phyloP scores from a whole-genome alignment of 2,329 filamentous ascomycete species.

The Arthrobotrys conoides region DNA sequence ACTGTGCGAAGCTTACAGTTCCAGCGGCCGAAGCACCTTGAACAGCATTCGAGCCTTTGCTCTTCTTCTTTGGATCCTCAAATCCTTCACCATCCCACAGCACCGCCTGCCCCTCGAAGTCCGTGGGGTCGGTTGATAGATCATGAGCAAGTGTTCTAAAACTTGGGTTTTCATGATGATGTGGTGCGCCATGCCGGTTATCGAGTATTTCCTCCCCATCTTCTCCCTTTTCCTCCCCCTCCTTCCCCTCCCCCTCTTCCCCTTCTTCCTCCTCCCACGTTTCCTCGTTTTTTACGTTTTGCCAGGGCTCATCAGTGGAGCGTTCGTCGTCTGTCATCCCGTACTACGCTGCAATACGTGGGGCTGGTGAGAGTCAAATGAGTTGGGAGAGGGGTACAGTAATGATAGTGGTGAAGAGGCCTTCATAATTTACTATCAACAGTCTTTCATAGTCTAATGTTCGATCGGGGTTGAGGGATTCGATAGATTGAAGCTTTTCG shows the following conservation, averaged over 20 bases:
- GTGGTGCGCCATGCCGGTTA: conserved; percentile 29
- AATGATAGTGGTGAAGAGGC: conserved; percentile 24
- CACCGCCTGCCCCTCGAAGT: conserved; percentile 58
- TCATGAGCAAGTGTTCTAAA: conserved; percentile 37
- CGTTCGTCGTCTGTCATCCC: conserved; percentile 46
- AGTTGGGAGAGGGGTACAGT: conserved; percentile 6
- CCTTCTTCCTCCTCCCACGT: background rate
- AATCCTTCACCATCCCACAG: conserved; percentile 43
- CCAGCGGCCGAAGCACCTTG: conserved; percentile 58
- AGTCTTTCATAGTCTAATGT: conserved; percentile 30
- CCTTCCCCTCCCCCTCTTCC: too few relatives aligned
- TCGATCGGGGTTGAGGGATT: conserved; percentile 8
- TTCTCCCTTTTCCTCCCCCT: background rate
- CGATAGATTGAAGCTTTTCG: conserved; percentile 18
- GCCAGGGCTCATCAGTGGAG: conserved; percentile 30
- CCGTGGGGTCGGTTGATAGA: conserved; percentile 44
- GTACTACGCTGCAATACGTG: conserved; percentile 9
- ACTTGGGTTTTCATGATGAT: conserved; percentile 45
- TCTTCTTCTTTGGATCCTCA: conserved; percentile 55
- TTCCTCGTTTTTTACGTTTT: conserved; percentile 6
- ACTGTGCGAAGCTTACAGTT: conserved; percentile 3
- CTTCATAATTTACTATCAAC: conserved; percentile 53
- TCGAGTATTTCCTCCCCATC: background rate
- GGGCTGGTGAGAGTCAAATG: conserved; percentile 11
- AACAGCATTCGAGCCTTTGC: conserved; percentile 52